A percentile compares a stretch with the other conserved stretches of the same genome.
These are phyloP conservation scores for Ascobolus immersus DNA, from an alignment of 495 filamentous ascomycete species.

Conservation along the genomic window DNA sequence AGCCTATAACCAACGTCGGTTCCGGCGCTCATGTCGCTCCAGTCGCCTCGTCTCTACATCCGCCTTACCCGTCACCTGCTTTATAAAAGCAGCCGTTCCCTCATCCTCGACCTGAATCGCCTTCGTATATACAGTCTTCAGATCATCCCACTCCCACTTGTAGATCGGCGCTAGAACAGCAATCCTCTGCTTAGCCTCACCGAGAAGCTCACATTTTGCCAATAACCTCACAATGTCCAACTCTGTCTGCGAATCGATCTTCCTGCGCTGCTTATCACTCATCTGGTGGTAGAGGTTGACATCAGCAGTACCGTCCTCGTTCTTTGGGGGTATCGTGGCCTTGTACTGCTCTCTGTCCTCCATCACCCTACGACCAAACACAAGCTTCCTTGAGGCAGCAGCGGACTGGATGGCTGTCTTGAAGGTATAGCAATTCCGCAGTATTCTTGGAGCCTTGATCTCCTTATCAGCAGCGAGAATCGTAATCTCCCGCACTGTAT, in stretches of 20 bases:
- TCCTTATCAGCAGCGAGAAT: not conserved
- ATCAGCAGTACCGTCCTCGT: too few relatives aligned
- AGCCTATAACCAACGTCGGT: too few relatives aligned
- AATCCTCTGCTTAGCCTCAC: slow-evolving; percentile 10
- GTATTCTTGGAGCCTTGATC: not conserved
- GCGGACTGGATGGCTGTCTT: slow-evolving; percentile 6
- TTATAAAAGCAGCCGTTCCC: slow-evolving; percentile 5
- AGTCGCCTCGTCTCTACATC: too few relatives aligned
- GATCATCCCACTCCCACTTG: slow-evolving; percentile 10
- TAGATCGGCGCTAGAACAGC: slow-evolving; percentile 5
- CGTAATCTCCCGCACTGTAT: not conserved
- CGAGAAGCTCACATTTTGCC: slow-evolving; percentile 6
- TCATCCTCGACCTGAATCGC: slow-evolving; percentile 11
- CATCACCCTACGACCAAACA: slow-evolving; percentile 9
- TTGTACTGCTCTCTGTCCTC: slow-evolving; percentile 8
- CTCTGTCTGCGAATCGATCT: slow-evolving; percentile 10
- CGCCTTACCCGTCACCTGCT: slow-evolving; percentile 1
- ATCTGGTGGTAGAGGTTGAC: too few relatives aligned
- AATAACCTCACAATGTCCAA: slow-evolving; percentile 9
- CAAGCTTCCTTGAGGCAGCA: slow-evolving; percentile 6
- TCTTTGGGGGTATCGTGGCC: not conserved
- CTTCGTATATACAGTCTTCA: slow-evolving; percentile 8
- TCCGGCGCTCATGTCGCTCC: too few relatives aligned
- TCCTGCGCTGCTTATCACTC: slow-evolving; percentile 5
- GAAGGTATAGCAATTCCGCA: slow-evolving; percentile 13